Base-by-base conservation (phyloP, 768 basidiomycete genomes). In the Lactifluus rugatus region DNA sequence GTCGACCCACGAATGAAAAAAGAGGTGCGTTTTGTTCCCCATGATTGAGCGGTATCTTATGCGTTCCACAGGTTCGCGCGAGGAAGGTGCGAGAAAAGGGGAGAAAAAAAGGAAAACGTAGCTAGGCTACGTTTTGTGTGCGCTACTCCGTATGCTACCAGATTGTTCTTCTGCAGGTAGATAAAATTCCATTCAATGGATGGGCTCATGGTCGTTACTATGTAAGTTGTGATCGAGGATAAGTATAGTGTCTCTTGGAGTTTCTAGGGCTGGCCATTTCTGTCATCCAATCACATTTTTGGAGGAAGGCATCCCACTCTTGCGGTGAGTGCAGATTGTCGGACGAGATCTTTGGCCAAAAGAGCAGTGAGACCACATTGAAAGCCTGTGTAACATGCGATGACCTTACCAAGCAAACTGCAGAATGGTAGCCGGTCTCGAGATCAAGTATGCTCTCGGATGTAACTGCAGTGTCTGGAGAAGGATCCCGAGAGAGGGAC, bases 1-100 rank as follows among this genome's bases (percentile, higher is more conserved):
- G 92, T 95, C 1, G 94, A 96, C 71, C 74, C 91, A 4, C 77
- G 94, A 64, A 93, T 93, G 87, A 89, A 80, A 71, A 96, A 94
- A 80, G 90, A 93, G 81, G 89, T 88, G 44, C 36, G 79, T 70
- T 46, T 28, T 23, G 62, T 47, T 42, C 41, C 45, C 49, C 57
- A 26, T 44, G 3, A 51, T 37, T 42, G 52, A 48, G 13, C 36
- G 55, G 44, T 10, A 46, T 36, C n/a, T 63, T 39, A 63, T 53
- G 63, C 32, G 53, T 39, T 58, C 36, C 48, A 14, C 64, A 95
- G 89, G 71, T 89, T n/a, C 83, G 90, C 31, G 91, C 90, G 3
- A 79, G 82, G 70, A 94, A 89, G 73, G 78, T 87, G 51, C 81
- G 75, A 67, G 89, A 89, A 56, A 92, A 87, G 69, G 81, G 82